Evolutionary conservation across 208 protist species (phyloP), one percentile per base, ranked within the genome.

Genomic region (Blastocrithidia nonstop): DNA sequence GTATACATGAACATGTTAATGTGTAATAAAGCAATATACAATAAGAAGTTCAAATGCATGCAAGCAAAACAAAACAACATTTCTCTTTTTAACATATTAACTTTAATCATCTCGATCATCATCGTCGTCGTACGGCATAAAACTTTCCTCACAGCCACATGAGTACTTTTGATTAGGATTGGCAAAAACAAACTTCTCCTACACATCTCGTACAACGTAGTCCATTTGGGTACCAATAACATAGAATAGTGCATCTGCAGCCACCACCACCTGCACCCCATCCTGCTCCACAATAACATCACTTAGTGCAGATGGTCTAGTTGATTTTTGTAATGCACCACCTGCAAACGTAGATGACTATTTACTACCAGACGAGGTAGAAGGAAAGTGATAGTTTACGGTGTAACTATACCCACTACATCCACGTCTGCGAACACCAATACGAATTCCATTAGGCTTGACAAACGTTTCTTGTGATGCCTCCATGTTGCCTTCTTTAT

Each of bases 171-270:
- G 81, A 59, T 97, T 98, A 1, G 96, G 96, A 56, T 98, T 98
- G 38, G 80, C 73, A 67, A 98, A 98, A 8, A 93, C 93, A 58
- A 98, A 98, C 55, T 96, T 94, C 45, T 93, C 80, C 52, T 89
- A 80, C 11, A 97, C 71, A 41, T 95, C 84, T n/a, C 82, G 60
- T 28, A 93, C 76, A 8, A 93, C 65, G 52, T 93, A 98, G 54
- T 98, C 96, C 94, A 98, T 97, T 48, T 95, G 79, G 5, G 94
- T 98, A 5, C 95, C 95, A 56, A 97, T 95, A 9, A 98, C 88
- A 49, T 96, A 95, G 56, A 98, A 92, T 24, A 97, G 72, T 16
- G 95, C 94, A 44, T 92, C 81, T 15, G 55, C 70, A 28, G 96
- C 91, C 7, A 98, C 87, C 26, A 96, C 71, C 1, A 98, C 76